phyloP scores from a whole-genome alignment of 768 basidiomycete genomes.

The Rhizopogon roseolus region DNA sequence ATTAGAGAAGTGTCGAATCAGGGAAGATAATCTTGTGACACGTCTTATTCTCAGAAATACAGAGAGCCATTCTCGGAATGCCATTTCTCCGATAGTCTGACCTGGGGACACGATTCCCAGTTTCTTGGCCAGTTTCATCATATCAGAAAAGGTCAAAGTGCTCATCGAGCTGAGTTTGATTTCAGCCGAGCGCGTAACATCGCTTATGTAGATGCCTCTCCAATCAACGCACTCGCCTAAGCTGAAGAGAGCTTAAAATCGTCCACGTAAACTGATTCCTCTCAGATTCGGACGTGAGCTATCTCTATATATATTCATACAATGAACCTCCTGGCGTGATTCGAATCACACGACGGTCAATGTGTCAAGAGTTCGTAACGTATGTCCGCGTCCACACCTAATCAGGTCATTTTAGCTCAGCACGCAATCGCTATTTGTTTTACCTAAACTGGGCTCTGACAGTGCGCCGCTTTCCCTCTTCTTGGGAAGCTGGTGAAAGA shows the following conservation, averaged over 20 bases:
- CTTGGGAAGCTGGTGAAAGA: no score
- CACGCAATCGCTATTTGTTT: neutral
- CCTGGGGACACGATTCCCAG: neutral
- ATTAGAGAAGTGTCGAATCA: neutral
- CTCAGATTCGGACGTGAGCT: neutral
- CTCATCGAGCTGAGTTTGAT: no score
- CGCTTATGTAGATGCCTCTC: no score
- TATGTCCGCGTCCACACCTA: neutral
- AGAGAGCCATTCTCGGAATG: neutral
- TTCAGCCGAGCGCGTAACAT: no score
- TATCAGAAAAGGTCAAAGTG: no score
- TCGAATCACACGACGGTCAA: neutral
- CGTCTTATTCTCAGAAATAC: neutral
- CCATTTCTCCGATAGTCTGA: neutral
- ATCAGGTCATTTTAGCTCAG: neutral
- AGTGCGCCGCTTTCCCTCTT: no score
- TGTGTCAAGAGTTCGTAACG: neutral
- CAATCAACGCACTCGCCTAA: no score
- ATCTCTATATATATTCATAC: neutral
- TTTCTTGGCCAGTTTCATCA: no score
- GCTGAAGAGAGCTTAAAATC: no score
- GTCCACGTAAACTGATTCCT: no score
- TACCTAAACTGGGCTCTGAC: no score
- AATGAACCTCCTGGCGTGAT: neutral
- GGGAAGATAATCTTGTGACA: neutral